Conservation (phyloP, 257 asterid genomes). For the Rauvolfia tetraphylla region DNA sequence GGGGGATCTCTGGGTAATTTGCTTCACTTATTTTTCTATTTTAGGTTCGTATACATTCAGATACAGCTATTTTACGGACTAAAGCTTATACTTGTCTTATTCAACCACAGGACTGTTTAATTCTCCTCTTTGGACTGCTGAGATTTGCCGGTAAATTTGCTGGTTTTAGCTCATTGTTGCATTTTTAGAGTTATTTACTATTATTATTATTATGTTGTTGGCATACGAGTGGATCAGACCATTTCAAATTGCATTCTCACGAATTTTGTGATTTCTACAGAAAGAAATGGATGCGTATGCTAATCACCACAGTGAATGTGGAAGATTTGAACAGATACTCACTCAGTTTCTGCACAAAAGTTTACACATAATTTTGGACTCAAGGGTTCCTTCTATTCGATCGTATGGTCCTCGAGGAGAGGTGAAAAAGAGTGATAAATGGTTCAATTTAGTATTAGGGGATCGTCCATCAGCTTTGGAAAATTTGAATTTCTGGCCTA, state of each 20-base stretch:
- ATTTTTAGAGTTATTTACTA: neutral
- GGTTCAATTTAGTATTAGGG: constrained; percentile 85
- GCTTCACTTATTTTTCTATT: neutral
- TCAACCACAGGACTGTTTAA: neutral
- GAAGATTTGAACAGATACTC: constrained; percentile 90
- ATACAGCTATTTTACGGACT: neutral
- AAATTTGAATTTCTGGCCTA: constrained; percentile 85
- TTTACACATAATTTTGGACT: constrained; percentile 83
- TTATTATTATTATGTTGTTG: neutral
- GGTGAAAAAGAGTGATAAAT: constrained; percentile 72
- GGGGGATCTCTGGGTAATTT: neutral
- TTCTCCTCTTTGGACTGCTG: neutral
- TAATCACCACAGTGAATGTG: constrained; percentile 60
- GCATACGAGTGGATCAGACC: neutral
- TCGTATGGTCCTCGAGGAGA: constrained; percentile 54
- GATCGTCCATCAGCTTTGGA: constrained; percentile 89
- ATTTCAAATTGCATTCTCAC: neutral
- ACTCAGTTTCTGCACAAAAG: constrained; percentile 81
- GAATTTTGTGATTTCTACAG: constrained; percentile 19
- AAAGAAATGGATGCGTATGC: constrained; percentile 69
- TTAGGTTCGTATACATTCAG: neutral
- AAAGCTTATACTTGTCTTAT: neutral
- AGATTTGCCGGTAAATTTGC: constrained; percentile 4
- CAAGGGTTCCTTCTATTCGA: constrained; percentile 75
- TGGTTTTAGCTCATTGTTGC: neutral